phyloP scores from a whole-genome alignment of 768 basidiomycete species.

The Cubamyces sp. region DNA sequence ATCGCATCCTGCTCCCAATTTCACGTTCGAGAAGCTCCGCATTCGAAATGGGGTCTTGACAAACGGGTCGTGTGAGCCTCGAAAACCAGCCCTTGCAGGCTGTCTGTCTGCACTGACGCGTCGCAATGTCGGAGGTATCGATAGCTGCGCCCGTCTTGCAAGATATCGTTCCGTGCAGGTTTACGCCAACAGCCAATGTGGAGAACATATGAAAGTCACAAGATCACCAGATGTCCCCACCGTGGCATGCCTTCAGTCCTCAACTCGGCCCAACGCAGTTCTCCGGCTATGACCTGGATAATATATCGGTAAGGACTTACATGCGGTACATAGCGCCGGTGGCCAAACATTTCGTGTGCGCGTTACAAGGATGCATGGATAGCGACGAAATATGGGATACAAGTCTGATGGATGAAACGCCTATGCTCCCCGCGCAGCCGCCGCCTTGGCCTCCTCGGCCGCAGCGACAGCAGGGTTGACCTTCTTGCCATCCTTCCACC shows the following conservation, averaged over 20 bases:
- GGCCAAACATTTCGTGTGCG: conserved; percentile 1
- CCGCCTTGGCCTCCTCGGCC: conserved; percentile 84
- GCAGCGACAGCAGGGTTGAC: conserved; percentile 95
- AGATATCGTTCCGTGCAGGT: background rate
- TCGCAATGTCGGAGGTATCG: no score
- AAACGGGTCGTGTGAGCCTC: no score
- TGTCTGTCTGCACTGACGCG: no score
- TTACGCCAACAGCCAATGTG: no score
- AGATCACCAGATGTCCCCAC: no score
- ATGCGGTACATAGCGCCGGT: conserved; percentile 9
- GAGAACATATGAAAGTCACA: no score
- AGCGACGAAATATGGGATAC: conserved; percentile 28
- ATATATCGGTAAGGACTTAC: conserved; percentile 2
- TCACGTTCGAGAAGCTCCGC: no score
- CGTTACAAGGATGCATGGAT: conserved; percentile 25
- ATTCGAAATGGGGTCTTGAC: no score
- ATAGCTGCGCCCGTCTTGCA: no score
- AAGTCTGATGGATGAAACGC: conserved; percentile 22
- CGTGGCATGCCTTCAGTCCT: background rate
- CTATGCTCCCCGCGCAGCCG: conserved; percentile 57
- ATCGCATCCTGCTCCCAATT: background rate
- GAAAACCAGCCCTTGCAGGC: no score
- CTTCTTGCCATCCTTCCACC: conserved; percentile 97
- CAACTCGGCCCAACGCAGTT: no score
- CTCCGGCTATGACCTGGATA: background rate